Evolutionary conservation across 2,329 filamentous ascomycete species (phyloP).

Genomic region (Fusarium chaquense): DNA sequence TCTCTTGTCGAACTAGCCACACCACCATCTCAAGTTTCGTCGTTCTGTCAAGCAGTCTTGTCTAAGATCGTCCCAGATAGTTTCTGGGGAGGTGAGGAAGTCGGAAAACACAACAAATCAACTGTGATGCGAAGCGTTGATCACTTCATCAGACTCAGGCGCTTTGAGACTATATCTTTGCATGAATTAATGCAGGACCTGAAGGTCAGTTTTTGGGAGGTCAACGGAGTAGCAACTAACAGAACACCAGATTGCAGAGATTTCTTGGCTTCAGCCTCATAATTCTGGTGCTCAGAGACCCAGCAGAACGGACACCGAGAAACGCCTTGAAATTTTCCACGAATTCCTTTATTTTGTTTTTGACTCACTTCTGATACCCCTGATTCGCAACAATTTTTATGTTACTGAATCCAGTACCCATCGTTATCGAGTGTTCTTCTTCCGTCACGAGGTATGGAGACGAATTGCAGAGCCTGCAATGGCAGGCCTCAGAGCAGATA

Average conservation of each 20-base stretch:
- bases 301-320: conserved; percentile 77
- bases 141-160: conserved; percentile 79
- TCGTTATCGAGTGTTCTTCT: conserved; percentile 88
- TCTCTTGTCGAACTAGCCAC: conserved; percentile 76
- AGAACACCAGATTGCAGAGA: conserved; percentile 67
- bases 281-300: conserved; percentile 64
- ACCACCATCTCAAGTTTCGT: conserved; percentile 76
- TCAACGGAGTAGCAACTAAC: background rate
- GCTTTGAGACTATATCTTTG: conserved; percentile 83
- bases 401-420: conserved; percentile 90
- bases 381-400: conserved; percentile 90
- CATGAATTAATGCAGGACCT: conserved; percentile 82
- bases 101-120: conserved; percentile 69
- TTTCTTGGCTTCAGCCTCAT: conserved; percentile 79
- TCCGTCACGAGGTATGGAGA: conserved; percentile 93
- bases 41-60: conserved; percentile 85
- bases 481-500: conserved; percentile 71
- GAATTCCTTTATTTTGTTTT: conserved; percentile 95
- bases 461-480: conserved; percentile 80
- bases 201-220: conserved; percentile 64
- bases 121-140: conserved; percentile 77
- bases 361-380: conserved; percentile 88
- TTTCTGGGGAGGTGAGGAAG: conserved; percentile 76
- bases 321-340: conserved; percentile 81
- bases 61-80: conserved; percentile 77